These are phyloP conservation scores for Phlegmacium glaucopus DNA, from an alignment of 768 basidiomycete species.

Conservation along the genomic window DNA sequence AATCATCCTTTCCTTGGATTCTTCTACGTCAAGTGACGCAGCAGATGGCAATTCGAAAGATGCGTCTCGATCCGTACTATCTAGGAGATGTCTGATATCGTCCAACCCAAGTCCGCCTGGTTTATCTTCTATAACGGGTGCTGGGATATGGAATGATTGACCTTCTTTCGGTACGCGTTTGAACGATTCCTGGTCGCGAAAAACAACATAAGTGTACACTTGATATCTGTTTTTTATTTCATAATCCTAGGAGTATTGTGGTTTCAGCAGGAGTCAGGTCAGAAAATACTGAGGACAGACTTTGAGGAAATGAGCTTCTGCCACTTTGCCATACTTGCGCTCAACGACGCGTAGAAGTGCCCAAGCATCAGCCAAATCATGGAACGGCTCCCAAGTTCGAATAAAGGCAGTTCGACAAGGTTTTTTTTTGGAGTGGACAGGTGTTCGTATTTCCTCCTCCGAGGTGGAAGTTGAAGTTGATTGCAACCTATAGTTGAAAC, in stretches of 20 bases:
- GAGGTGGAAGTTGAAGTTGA: background rate
- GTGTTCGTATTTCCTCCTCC: background rate
- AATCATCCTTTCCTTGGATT: slow-evolving; percentile 8
- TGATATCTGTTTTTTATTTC: slow-evolving; percentile 44
- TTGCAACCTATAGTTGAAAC: background rate
- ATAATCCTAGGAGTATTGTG: slow-evolving; percentile 35
- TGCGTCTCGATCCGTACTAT: slow-evolving; percentile 12
- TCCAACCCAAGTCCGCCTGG: slow-evolving; percentile 33
- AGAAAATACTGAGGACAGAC: slow-evolving; percentile 25
- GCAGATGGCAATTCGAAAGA: slow-evolving; percentile 8
- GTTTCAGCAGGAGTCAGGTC: too few species aligned
- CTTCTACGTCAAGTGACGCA: slow-evolving; percentile 1
- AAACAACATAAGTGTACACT: slow-evolving; percentile 39
- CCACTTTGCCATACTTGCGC: slow-evolving; percentile 46
- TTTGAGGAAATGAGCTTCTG: slow-evolving; percentile 39
- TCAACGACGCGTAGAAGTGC: slow-evolving; percentile 54
- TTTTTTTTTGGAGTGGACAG: background rate
- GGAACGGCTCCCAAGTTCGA: slow-evolving; percentile 36
- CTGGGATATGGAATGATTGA: slow-evolving; percentile 23
- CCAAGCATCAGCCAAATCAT: slow-evolving; percentile 47
- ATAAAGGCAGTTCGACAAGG: slow-evolving; percentile 30
- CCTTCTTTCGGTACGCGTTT: slow-evolving; percentile 29
- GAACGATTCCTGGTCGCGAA: slow-evolving; percentile 41
- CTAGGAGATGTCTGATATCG: slow-evolving; percentile 27
- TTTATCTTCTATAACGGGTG: slow-evolving; percentile 18